Evolutionary conservation across 371 early-diverging fungal species (phyloP).

Genomic region (Lichtheimia ornata): DNA sequence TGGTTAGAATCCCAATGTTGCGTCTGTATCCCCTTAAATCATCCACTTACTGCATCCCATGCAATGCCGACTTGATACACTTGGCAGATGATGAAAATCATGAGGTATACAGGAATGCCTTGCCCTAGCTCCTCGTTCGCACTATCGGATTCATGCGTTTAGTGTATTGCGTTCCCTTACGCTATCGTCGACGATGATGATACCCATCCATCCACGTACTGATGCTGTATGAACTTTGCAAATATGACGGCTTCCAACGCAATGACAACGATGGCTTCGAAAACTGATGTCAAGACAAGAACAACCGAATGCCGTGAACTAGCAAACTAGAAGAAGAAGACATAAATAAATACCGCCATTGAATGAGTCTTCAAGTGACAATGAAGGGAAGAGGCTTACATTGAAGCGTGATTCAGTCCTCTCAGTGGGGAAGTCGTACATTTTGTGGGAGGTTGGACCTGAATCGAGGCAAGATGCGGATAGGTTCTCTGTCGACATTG

Average conservation of each 20-base stretch:
- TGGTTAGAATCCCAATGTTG: slow-evolving; percentile 6
- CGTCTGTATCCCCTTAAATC: slow-evolving; percentile 1
- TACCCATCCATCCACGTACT: slow-evolving; percentile 11
- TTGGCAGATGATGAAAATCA: slow-evolving; percentile 77
- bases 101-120: slow-evolving; percentile 74
- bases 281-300: slow-evolving; percentile 43
- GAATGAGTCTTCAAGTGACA: no score
- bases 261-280: slow-evolving; percentile 75
- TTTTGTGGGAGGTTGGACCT: slow-evolving; percentile 10
- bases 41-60: slow-evolving; percentile 74
- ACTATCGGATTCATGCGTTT: slow-evolving; percentile 13
- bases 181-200: not conserved
- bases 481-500: slow-evolving; percentile 13
- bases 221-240: slow-evolving; percentile 48
- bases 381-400: not conserved
- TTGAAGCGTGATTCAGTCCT: slow-evolving; percentile 4
- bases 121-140: slow-evolving; percentile 24
- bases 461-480: slow-evolving; percentile 4
- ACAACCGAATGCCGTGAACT: slow-evolving; percentile 45
- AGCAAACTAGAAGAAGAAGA: not conserved
- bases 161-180: not conserved
- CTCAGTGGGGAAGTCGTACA: not conserved
- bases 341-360: no score
- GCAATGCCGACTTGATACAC: slow-evolving; percentile 71
- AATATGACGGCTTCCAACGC: slow-evolving; percentile 67